Evolutionary conservation across 495 filamentous ascomycete genomes (phyloP).

Genomic region (Annulohypoxylon nitens): DNA sequence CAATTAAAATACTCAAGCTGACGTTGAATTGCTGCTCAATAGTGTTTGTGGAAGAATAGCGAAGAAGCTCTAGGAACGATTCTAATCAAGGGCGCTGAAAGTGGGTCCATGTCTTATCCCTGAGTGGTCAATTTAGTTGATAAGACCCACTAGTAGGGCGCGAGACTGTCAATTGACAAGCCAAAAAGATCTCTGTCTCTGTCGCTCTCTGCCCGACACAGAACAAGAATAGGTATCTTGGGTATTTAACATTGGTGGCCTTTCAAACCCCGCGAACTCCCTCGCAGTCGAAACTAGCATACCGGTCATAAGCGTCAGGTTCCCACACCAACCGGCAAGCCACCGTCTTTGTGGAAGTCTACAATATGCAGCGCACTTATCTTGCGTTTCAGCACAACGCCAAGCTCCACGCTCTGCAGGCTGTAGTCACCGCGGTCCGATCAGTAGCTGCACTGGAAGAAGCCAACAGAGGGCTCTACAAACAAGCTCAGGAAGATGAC

Average conservation of each 20-base stretch:
- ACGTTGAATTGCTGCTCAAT: conserved; percentile 1
- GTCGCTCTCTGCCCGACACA: conserved; percentile 12
- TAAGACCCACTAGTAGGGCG: conserved; percentile 36
- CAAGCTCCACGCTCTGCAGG: conserved; percentile 60
- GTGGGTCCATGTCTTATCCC: conserved; percentile 22
- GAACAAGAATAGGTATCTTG: not conserved
- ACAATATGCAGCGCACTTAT: conserved; percentile 59
- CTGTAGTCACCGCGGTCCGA: conserved; percentile 58
- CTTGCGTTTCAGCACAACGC: conserved; percentile 69
- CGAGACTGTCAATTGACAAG: conserved; percentile 24
- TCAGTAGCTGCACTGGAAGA: conserved; percentile 62
- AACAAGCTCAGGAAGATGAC: conserved; percentile 59
- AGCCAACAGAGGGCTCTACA: conserved; percentile 63
- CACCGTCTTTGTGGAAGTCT: not conserved
- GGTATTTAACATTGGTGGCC: conserved; percentile 12
- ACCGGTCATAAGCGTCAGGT: not conserved
- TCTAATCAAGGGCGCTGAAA: conserved; percentile 28
- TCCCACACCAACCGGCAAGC: not conserved
- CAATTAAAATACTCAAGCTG: conserved; percentile 26
- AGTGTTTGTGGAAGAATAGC: conserved; percentile 9
- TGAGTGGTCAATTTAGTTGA: conserved; percentile 25
- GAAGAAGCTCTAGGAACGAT: conserved; percentile 23
- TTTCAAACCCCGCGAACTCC: not conserved
- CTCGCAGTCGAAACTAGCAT: not conserved
- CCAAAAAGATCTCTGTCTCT: conserved; percentile 11